Percentiles rank a stretch among this genome's conserved stretches.
Evolutionary conservation across 2,329 filamentous ascomycete species (phyloP).

Genomic region (Aureobasidium melanogenum): DNA sequence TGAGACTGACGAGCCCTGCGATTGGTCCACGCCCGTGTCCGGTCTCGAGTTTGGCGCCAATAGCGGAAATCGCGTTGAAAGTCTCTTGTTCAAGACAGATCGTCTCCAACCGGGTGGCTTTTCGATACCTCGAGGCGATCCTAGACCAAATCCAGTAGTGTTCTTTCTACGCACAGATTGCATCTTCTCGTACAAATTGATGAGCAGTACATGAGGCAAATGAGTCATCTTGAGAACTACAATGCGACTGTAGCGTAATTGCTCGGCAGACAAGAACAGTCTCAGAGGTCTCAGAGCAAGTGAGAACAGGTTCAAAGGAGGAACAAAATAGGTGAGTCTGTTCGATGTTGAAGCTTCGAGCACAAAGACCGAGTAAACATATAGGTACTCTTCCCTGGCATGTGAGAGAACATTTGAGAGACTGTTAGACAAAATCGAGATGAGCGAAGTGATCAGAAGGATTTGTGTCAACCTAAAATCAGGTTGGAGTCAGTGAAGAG

Average conservation of each 20-base stretch:
- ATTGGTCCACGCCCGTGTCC: conserved; percentile 3
- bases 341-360: conserved; percentile 43
- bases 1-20: background rate
- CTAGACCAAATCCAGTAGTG: background rate
- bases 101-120: conserved; percentile 11
- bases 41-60: conserved; percentile 16
- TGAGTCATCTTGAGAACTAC: conserved; percentile 51
- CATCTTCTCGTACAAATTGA: conserved; percentile 55
- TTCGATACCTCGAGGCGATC: conserved; percentile 2
- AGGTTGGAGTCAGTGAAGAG: background rate
- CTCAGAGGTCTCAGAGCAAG: conserved; percentile 64
- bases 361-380: conserved; percentile 62
- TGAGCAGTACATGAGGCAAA: conserved; percentile 59
- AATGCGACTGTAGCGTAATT: conserved; percentile 54
- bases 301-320: conserved; percentile 59
- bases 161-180: background rate
- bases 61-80: conserved; percentile 22
- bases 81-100: conserved; percentile 9
- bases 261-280: conserved; percentile 55
- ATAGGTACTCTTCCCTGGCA: conserved; percentile 67
- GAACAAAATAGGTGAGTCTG: conserved; percentile 39
- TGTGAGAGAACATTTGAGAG: conserved; percentile 55
- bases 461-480: conserved; percentile 56
- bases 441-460: conserved; percentile 67
- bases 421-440: conserved; percentile 69